Conservation (phyloP, 176 grass and related monocot species). For the Avena atlantica region DNA sequence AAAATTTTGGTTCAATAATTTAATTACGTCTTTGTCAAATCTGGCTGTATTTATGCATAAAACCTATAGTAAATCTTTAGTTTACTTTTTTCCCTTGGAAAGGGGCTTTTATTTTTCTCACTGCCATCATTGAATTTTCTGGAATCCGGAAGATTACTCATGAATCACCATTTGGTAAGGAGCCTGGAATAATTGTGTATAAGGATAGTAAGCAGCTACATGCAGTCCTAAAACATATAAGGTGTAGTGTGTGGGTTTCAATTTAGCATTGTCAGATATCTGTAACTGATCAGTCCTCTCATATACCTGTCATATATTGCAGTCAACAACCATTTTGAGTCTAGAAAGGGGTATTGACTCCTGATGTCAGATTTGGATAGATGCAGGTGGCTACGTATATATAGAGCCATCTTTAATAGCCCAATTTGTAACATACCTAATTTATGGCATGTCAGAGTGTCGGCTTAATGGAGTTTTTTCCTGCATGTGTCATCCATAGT, state of each 20-base stretch:
- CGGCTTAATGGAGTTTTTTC: too few species aligned
- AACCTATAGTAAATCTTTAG: background rate
- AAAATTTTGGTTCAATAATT: background rate
- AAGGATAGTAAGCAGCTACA: background rate
- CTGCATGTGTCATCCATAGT: too few species aligned
- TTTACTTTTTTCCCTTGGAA: background rate
- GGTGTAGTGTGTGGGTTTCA: background rate
- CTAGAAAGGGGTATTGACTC: too few species aligned
- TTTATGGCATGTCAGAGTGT: too few species aligned
- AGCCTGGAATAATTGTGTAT: background rate
- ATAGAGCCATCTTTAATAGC: too few species aligned
- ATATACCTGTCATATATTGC: too few species aligned
- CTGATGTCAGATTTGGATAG: too few species aligned
- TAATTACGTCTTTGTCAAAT: background rate
- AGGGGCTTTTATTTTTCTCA: background rate
- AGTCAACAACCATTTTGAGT: too few species aligned
- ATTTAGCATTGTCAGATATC: background rate
- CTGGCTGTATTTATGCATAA: background rate
- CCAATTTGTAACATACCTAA: too few species aligned
- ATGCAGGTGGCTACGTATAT: too few species aligned
- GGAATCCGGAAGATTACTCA: conserved; percentile 2
- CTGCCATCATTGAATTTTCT: conserved; percentile 1
- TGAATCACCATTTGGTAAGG: too few species aligned
- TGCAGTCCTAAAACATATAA: background rate
- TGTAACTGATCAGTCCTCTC: background rate